Percentiles rank a stretch among this genome's conserved stretches.
Conservation (phyloP, 768 basidiomycete genomes). For the Amanita rubescens region DNA sequence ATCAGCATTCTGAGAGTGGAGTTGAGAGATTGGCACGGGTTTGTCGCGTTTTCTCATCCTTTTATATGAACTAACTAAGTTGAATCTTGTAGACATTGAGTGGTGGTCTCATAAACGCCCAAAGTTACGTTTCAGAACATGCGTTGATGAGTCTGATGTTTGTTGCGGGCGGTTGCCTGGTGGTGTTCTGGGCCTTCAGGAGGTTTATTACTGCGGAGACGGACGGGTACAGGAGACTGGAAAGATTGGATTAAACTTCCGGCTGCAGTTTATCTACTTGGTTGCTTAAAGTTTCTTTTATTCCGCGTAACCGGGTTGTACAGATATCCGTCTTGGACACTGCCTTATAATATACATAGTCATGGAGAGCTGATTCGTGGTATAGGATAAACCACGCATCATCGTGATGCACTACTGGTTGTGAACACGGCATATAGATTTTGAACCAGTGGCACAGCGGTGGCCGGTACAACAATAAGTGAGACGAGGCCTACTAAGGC, state of each 20-base stretch:
- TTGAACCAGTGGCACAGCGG: not conserved
- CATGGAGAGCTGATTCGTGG: too few species aligned
- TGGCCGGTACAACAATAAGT: not conserved
- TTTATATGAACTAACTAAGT: constrained; percentile 3
- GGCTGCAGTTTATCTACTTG: too few species aligned
- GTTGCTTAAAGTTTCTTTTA: too few species aligned
- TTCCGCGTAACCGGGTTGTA: too few species aligned
- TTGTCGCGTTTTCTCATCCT: constrained; percentile 11
- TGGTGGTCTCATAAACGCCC: constrained; percentile 28
- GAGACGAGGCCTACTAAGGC: not conserved
- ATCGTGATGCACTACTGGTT: not conserved
- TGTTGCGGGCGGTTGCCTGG: not conserved
- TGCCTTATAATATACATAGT: too few species aligned
- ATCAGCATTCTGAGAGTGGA: constrained; percentile 63
- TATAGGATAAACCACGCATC: too few species aligned
- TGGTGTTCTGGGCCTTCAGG: not conserved
- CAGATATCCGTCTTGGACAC: too few species aligned
- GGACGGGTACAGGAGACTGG: constrained; percentile 1
- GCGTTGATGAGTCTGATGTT: constrained; percentile 27
- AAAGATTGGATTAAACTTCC: constrained; percentile 4
- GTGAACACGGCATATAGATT: not conserved
- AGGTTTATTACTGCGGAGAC: not conserved
- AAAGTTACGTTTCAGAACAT: constrained; percentile 29
- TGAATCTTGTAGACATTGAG: constrained; percentile 30
- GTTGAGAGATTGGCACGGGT: constrained; percentile 64